These are phyloP conservation scores for Ophiostoma angusticollis DNA, from an alignment of 2,329 filamentous ascomycete genomes.

Conservation along the genomic window DNA sequence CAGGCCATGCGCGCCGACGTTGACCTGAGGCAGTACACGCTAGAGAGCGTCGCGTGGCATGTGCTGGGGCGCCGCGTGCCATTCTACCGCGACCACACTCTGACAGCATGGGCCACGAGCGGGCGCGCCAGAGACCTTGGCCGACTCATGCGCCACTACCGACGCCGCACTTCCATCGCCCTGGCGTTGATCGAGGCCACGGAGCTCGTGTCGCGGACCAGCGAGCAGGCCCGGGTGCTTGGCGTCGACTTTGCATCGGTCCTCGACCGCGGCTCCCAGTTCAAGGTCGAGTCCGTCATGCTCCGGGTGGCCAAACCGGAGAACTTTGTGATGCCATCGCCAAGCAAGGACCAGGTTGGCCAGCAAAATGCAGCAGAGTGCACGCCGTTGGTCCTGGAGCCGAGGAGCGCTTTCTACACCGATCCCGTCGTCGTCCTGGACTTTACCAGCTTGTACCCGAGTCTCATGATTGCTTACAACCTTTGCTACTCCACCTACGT, in stretches of 20 bases:
- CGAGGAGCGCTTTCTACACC: conserved; percentile 85
- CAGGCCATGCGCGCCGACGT: conserved; percentile 88
- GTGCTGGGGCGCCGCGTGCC: conserved; percentile 77
- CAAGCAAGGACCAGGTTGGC: conserved; percentile 82
- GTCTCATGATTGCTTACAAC: conserved; percentile 98
- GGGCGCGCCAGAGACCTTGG: conserved; percentile 54
- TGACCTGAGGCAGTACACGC: conserved; percentile 82
- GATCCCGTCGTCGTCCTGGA: conserved; percentile 84
- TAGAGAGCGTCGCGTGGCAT: conserved; percentile 93
- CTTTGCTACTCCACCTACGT: conserved; percentile 97
- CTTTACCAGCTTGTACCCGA: conserved; percentile 92
- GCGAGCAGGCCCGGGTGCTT: conserved; percentile 83
- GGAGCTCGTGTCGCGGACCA: conserved; percentile 76
- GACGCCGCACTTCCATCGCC: conserved; percentile 63
- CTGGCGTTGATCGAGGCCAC: conserved; percentile 86
- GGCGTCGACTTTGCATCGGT: conserved; percentile 97
- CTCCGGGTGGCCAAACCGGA: conserved; percentile 96
- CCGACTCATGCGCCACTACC: conserved; percentile 68
- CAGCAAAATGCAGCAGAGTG: conserved; percentile 91
- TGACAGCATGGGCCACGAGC: conserved; percentile 73
- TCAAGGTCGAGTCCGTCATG: conserved; percentile 98
- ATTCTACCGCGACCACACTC: conserved; percentile 65
- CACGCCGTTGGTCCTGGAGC: conserved; percentile 92
- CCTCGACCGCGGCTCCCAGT: conserved; percentile 87
- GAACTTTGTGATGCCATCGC: conserved; percentile 81